Evolutionary conservation across 495 filamentous ascomycete species (phyloP), one percentile per base, ranked within the genome.

Genomic region (Margaritispora aquatica): DNA sequence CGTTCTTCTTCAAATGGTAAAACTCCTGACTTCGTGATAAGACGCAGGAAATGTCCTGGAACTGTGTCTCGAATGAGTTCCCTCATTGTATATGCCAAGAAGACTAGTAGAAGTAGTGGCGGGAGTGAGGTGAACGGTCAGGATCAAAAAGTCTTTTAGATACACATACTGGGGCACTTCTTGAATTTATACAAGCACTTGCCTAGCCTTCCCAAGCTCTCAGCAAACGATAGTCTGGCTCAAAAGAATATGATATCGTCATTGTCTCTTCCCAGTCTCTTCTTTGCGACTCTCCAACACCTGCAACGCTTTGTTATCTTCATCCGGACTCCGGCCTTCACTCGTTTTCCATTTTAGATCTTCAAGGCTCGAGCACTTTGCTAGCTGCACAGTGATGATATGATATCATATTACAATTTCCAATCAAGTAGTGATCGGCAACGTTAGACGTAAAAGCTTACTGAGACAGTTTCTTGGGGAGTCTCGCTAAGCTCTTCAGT

Each of bases 1-100:
- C 59, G 59, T 46, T 74, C 74, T 63, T 77, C 74, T 38, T 70
- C 66, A 51, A 70, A 77, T 52, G 57, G 69, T 19, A 75, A 55
- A 1, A 49, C 54, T 54, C 57, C 62, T 9, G 52, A 38, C 17
- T 56, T 65, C 23, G 63, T 71, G 34, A 70, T 54, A 2, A 74
- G 47, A 29, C 72, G 72, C 4, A 77, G 55, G 9, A 70, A 26
- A 60, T 75, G 70, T 51, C 74, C 73, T 50, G 75, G 70, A 2
- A 54, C 26, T 13, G 54, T 58, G 17, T 61, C 52, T 7, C 49
- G 27, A 26, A 62, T 38, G 29, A 61, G 38, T 52, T 64, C 54
- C 36, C 46, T 61, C 54, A 61, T 61, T 19, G 53, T 49, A n/a
- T 8, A 2, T 44, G 17, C 38, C 17, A 34, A 5, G 15, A 15